A percentile compares a stretch with the other conserved stretches of the same genome.
These are phyloP conservation scores for Xanthoceras sorbifolium DNA, from an alignment of 345 rosid genomes.

Conservation along the genomic window DNA sequence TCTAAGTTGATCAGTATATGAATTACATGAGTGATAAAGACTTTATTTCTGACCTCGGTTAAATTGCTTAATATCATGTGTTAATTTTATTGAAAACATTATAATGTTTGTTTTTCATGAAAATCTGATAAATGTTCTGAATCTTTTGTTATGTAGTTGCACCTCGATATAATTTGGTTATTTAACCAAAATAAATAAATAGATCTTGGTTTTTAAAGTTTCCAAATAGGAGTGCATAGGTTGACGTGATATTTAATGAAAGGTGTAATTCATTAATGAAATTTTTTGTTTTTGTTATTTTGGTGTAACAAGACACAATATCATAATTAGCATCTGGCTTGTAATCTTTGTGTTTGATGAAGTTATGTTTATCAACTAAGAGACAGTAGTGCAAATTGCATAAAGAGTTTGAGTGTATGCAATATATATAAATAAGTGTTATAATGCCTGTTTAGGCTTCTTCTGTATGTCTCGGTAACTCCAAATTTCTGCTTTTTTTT, in stretches of 20 bases:
- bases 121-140: background rate
- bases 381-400: background rate
- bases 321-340: background rate
- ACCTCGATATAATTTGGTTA: background rate
- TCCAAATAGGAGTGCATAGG: background rate
- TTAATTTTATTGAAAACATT: background rate
- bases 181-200: too few relatives aligned
- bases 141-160: background rate
- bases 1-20: background rate
- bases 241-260: background rate
- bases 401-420: background rate
- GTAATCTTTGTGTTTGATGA: background rate
- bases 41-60: background rate
- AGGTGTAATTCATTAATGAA: background rate
- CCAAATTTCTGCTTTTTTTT: too few relatives aligned
- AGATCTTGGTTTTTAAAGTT: background rate
- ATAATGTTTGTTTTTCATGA: background rate
- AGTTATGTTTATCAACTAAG: background rate
- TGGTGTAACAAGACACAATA: background rate
- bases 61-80: background rate
- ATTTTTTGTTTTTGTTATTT: too few relatives aligned
- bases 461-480: background rate
- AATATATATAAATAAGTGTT: background rate
- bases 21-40: background rate
- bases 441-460: background rate